Base-by-base conservation (phyloP, 768 basidiomycete genomes). In the Pulveroboletus frians region DNA sequence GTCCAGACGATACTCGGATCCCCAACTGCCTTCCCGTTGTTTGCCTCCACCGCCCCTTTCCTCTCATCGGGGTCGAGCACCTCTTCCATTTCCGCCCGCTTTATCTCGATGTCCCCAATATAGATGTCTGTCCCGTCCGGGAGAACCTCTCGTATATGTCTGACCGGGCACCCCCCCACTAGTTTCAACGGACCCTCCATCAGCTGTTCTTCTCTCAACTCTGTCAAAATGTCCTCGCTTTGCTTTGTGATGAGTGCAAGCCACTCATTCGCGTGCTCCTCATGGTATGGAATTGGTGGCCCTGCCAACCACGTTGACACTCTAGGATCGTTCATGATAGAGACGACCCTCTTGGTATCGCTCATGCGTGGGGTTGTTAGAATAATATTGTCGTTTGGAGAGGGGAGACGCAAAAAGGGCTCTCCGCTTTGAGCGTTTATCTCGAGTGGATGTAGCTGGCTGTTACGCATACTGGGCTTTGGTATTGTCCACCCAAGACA, bases 1-100 rank as follows among this genome's bases (percentile, higher is more conserved):
- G 71, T 73, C 81, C 81, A 87, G 23, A 78, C 58, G 47, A 84
- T 81, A 27, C 68, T 68, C 10, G 77, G 75, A 55, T 85, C 79
- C 11, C 81, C 83, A 11, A 64, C 46, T 7, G 58, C 55, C 46
- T 71, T 71, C 1, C 49, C 59, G 20, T 65, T 58, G 55, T 84
- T 85, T 54, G 69, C 68, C 39, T 68, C 64, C 29, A 64, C 63
- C 13, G 68, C 63, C 36, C 53, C 56, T 39, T 64, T 63, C 56
- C 65, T 66, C 54, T 71, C 66, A 26, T 71, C 73, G 35, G 56
- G 53, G 53, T 79, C 74, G 35, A 58, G 30, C 35, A 66, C 51
- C 17, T 68, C 56, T 21, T 66, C 66, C 50, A 68, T 54, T 29
- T 6, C 41, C 38, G 57, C 62, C 18, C 66, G 65, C 32, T 5